Percentiles rank a stretch among this genome's conserved stretches.
These are phyloP conservation scores for Wallacemonas sp. DNA, from an alignment of 208 protist genomes.

Conservation along the genomic window DNA sequence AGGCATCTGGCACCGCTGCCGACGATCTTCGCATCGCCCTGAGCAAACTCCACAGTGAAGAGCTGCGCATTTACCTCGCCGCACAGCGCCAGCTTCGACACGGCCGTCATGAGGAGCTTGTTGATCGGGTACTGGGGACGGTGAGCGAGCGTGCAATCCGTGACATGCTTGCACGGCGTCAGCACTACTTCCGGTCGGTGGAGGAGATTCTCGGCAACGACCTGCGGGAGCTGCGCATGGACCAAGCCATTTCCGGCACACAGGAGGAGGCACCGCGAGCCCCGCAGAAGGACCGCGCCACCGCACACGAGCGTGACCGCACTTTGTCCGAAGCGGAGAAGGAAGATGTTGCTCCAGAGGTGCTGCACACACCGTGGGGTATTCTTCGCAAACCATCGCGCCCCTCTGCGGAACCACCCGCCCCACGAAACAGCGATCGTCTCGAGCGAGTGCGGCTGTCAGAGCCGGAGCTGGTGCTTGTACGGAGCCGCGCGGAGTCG, in stretches of 20 bases:
- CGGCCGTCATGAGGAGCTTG: conserved; percentile 66
- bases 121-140: conserved; percentile 65
- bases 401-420: conserved; percentile 9
- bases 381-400: conserved; percentile 68
- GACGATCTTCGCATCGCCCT: conserved; percentile 46
- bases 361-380: conserved; percentile 86
- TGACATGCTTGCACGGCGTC: conserved; percentile 77
- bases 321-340: conserved; percentile 49
- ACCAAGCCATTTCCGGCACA: too few species aligned
- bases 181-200: conserved; percentile 88
- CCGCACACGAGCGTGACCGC: conserved; percentile 22
- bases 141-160: conserved; percentile 60
- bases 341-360: conserved; percentile 47
- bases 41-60: conserved; percentile 74
- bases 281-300: not conserved
- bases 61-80: conserved; percentile 89
- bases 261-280: not conserved
- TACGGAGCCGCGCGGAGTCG: conserved; percentile 51
- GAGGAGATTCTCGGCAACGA: conserved; percentile 74
- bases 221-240: conserved; percentile 44
- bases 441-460: conserved; percentile 66
- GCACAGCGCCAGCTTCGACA: conserved; percentile 83
- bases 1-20: conserved; percentile 30
- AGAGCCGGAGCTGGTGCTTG: conserved; percentile 61
- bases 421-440: conserved; percentile 40